Evolutionary conservation across 306 rosid genomes (phyloP).

Genomic region (Ceratonia siliqua): DNA sequence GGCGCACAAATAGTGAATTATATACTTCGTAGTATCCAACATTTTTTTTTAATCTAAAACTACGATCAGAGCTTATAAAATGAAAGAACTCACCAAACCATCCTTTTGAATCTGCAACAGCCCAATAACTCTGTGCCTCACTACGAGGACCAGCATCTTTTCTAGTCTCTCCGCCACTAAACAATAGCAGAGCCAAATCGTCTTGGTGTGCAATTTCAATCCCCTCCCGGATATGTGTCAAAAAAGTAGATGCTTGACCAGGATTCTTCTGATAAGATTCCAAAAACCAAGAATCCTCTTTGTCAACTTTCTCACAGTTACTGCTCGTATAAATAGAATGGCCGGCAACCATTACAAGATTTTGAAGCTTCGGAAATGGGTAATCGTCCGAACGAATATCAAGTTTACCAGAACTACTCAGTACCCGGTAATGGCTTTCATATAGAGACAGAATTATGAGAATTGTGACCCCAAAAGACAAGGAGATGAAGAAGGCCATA

Average conservation of each 20-base stretch:
- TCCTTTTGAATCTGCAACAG: slow-evolving; percentile 74
- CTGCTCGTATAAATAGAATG: slow-evolving; percentile 83
- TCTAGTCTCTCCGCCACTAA: slow-evolving; percentile 94
- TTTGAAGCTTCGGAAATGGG: slow-evolving; percentile 65
- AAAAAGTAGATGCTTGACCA: slow-evolving; percentile 83
- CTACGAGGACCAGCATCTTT: slow-evolving; percentile 92
- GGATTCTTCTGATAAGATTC: slow-evolving; percentile 91
- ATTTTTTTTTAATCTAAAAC: neutral
- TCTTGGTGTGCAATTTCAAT: slow-evolving; percentile 59
- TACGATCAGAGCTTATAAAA: neutral
- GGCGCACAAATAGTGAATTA: neutral
- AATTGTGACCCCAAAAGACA: slow-evolving; percentile 56
- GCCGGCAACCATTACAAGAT: slow-evolving; percentile 94
- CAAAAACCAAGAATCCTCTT: slow-evolving; percentile 90
- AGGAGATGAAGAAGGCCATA: slow-evolving; percentile 44
- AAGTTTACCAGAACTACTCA: slow-evolving; percentile 26
- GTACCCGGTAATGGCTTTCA: slow-evolving; percentile 39
- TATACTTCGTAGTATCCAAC: neutral
- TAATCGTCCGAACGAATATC: slow-evolving; percentile 42
- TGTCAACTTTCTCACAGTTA: slow-evolving; percentile 73
- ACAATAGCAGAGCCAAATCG: slow-evolving; percentile 64
- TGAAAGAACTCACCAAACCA: slow-evolving; percentile 78
- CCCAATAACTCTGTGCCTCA: slow-evolving; percentile 98
- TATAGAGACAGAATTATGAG: slow-evolving; percentile 52
- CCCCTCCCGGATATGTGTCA: slow-evolving; percentile 73